Base-by-base conservation (phyloP, 805 yeast species). In the Priceomyces medius region DNA sequence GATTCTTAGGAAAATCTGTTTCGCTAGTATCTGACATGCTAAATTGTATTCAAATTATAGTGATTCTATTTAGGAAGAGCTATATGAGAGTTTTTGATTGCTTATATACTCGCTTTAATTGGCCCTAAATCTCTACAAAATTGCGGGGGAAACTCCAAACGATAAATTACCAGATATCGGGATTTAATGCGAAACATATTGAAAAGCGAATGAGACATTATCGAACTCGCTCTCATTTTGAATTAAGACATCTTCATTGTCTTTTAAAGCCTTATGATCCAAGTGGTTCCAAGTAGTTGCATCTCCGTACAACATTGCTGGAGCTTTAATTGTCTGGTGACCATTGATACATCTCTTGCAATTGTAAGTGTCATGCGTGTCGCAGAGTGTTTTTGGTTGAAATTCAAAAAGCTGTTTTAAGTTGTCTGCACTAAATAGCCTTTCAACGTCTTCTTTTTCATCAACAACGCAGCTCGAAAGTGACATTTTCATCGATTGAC, bases 221-320 rank as follows among this genome's bases (percentile, higher is more conserved):
- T 79, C 74, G 50, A 75, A 76, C 16, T 77, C 74, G 14, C 74
- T 66, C 59, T 93, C 99, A 54, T 85, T 88, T 48, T 79, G 76
- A 45, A 93, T 67, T 38, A 93, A 66, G 45, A 79, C 75, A 57
- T 93, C 99, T 52, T 88, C 86, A 16, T 90, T 86, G 23, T 66
- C 64, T 20, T 61, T 66, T 55, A 93, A 68, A 2, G 76, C 79
- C 3, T 69, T 75, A 45, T 76, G 86, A 45, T 82, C 77, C 43
- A 87, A 72, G 66, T 93, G 99, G 59, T 93, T 91, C 99, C 99
- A 91, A 0, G 97, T 83, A 0, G 97, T 93, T 0, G 98, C 87
- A 63, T 93, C 99, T 48, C 99, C 99, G 58, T 93, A 93, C 24
- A 93, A 66, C 96, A 93, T 90, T 0, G 95, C 95, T 0, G 82